Conservation (phyloP, 192 early-diverging fungal genomes). For the Entophlyctis luteolus region DNA sequence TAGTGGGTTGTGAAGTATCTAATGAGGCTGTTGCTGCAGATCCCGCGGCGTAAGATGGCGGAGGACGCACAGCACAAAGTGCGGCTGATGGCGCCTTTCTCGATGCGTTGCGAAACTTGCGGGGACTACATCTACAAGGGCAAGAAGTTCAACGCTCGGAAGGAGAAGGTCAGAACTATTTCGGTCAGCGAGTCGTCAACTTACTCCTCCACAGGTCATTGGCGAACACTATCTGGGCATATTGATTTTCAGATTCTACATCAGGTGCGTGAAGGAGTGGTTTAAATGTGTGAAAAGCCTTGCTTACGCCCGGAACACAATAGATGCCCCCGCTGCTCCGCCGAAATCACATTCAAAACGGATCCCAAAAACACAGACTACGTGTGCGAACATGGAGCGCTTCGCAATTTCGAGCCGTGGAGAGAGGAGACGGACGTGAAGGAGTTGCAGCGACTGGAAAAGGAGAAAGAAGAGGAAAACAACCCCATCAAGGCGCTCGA, state of each 20-base stretch:
- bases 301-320: neutral
- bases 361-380: slow-evolving; percentile 95
- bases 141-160: slow-evolving; percentile 97
- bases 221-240: slow-evolving; percentile 54
- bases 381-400: slow-evolving; percentile 85
- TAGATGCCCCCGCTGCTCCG: slow-evolving; percentile 89
- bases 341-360: slow-evolving; percentile 98
- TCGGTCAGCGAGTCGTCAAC: neutral
- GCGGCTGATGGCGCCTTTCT: slow-evolving; percentile 96
- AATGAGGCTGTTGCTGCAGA: slow-evolving; percentile 24
- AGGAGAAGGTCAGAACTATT: slow-evolving; percentile 61
- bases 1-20: no score
- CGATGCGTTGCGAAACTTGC: slow-evolving; percentile 94
- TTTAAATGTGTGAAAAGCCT: neutral
- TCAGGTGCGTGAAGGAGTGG: slow-evolving; percentile 21
- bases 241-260: slow-evolving; percentile 59
- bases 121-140: slow-evolving; percentile 97
- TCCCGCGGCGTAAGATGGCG: slow-evolving; percentile 74
- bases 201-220: slow-evolving; percentile 4
- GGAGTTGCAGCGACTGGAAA: slow-evolving; percentile 54
- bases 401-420: slow-evolving; percentile 94
- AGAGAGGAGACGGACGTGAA: slow-evolving; percentile 60
- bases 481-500: slow-evolving; percentile 94
- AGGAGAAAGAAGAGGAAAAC: slow-evolving; percentile 79
- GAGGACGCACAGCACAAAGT: slow-evolving; percentile 91